Conservation (phyloP, 2,329 filamentous ascomycete genomes). For the Epichloe glyceriae region DNA sequence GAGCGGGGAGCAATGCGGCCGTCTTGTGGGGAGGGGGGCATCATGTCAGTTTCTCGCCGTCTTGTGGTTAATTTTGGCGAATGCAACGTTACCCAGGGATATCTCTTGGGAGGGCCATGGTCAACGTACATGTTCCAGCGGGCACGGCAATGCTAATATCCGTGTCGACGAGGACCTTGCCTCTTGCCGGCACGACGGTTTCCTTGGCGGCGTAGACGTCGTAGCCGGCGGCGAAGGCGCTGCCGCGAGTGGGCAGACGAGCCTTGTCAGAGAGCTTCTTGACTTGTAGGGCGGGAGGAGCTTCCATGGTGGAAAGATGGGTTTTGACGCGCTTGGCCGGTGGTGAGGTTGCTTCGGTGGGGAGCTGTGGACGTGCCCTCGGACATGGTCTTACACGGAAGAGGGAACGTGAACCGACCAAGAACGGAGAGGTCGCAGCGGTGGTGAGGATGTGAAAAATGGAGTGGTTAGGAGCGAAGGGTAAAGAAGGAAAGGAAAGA, state of each 20-base stretch:
- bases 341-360: slow-evolving; percentile 47
- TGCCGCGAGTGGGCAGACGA: slow-evolving; percentile 76
- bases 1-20: slow-evolving; percentile 82
- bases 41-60: slow-evolving; percentile 1
- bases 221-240: slow-evolving; percentile 82
- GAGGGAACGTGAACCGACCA: too few species aligned
- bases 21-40: slow-evolving; percentile 35
- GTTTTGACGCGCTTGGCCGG: slow-evolving; percentile 72
- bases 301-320: slow-evolving; percentile 23
- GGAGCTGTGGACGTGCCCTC: background rate
- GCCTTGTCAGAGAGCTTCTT: slow-evolving; percentile 77
- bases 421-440: too few species aligned
- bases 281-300: slow-evolving; percentile 57
- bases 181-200: slow-evolving; percentile 64
- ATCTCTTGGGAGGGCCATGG: background rate
- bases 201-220: slow-evolving; percentile 75
- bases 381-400: background rate
- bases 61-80: too few species aligned
- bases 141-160: slow-evolving; percentile 87
- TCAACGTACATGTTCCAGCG: slow-evolving; percentile 65
- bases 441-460: too few species aligned
- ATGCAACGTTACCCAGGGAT: too few species aligned
- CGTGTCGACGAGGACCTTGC: slow-evolving; percentile 78
- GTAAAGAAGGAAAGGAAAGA: background rate
- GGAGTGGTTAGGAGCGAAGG: background rate